A percentile compares a stretch with the other conserved stretches of the same genome.
These are phyloP conservation scores for Solanum appendiculatum DNA, from an alignment of 257 asterid species.

Conservation along the genomic window DNA sequence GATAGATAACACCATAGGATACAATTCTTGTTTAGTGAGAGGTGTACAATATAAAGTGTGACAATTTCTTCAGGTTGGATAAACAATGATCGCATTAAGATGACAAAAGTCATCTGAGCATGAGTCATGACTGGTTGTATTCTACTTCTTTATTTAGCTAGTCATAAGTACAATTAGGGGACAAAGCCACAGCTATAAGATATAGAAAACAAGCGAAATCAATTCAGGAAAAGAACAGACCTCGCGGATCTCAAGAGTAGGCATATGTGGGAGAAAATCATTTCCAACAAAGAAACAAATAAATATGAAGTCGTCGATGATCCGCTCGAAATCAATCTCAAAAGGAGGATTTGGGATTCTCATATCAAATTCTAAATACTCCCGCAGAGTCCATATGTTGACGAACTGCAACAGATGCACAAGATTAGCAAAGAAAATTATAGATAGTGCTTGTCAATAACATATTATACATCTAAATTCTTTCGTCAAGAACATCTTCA, in stretches of 20 bases:
- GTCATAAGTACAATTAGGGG: background rate
- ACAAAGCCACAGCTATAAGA: background rate
- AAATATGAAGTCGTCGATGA: slow-evolving; percentile 89
- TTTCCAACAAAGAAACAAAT: slow-evolving; percentile 97
- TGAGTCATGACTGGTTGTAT: background rate
- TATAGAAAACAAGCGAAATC: background rate
- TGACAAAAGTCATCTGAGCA: background rate
- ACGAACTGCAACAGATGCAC: slow-evolving; percentile 53
- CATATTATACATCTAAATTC: background rate
- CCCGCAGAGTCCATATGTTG: slow-evolving; percentile 92
- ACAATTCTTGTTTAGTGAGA: background rate
- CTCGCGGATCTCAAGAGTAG: slow-evolving; percentile 99
- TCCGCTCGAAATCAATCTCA: slow-evolving; percentile 72
- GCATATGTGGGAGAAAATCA: slow-evolving; percentile 98
- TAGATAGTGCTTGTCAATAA: background rate
- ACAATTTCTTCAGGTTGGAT: background rate
- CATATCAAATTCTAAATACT: slow-evolving; percentile 88
- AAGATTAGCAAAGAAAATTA: background rate
- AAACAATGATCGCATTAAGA: background rate
- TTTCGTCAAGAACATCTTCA: background rate
- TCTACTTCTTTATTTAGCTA: background rate
- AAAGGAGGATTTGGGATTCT: slow-evolving; percentile 79
- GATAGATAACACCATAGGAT: background rate
- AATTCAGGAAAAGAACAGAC: slow-evolving; percentile 26
- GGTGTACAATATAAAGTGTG: background rate